Evolutionary conservation across 2,329 filamentous ascomycete genomes (phyloP).

Genomic region (Paracoccidioides lutzii): DNA sequence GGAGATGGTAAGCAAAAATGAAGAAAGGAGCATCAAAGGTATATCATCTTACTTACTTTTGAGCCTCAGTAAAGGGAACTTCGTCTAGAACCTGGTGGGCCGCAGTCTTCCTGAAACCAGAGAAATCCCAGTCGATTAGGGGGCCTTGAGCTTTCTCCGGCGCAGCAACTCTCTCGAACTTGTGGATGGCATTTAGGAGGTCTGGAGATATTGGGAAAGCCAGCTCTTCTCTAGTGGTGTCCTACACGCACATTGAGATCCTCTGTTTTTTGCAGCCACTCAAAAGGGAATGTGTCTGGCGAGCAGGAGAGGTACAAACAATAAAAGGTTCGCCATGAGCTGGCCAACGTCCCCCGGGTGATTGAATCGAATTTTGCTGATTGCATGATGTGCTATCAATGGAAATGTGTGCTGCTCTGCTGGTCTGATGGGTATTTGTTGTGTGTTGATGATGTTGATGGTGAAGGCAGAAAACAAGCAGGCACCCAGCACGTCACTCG

Average conservation of each 20-base stretch:
- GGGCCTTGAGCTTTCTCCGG: not conserved
- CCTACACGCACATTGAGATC: conserved; percentile 8
- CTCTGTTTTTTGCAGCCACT: conserved; percentile 9
- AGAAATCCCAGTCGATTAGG: not conserved
- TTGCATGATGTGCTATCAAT: not conserved
- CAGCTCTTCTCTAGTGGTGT: conserved; percentile 4
- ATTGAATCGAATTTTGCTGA: conserved; percentile 2
- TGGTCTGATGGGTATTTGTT: not conserved
- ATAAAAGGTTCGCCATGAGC: conserved; percentile 6
- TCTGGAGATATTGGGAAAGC: conserved; percentile 4
- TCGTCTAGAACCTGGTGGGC: not conserved
- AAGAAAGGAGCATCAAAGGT: not conserved
- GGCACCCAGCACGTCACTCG: not conserved
- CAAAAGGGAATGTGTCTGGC: conserved; percentile 6
- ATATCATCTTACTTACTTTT: conserved; percentile 1
- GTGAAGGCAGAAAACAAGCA: not conserved
- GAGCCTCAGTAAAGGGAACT: conserved; percentile 1
- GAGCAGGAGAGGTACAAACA: conserved; percentile 2
- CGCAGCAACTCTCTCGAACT: conserved; percentile 2
- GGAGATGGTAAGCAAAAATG: not conserved
- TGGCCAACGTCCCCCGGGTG: conserved; percentile 3
- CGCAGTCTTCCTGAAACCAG: too few species aligned
- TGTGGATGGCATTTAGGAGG: conserved; percentile 8
- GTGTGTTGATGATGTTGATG: not conserved
- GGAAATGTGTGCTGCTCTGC: not conserved